phyloP scores from a whole-genome alignment of 23 red algal genomes.

The Gracilaria gracilis region DNA sequence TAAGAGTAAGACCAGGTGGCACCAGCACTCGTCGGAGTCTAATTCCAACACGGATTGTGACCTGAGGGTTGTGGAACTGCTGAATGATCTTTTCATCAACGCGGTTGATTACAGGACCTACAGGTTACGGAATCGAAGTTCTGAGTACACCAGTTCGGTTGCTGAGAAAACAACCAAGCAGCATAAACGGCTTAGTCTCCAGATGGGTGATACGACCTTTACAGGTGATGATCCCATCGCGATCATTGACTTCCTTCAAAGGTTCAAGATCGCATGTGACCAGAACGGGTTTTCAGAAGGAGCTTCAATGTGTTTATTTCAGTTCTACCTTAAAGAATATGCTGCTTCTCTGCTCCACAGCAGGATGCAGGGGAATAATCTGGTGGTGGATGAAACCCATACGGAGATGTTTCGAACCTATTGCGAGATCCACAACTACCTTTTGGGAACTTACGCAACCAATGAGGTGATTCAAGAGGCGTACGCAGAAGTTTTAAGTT shows the following conservation, averaged over 20 bases:
- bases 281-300: not conserved
- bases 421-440: no score
- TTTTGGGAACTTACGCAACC: no score
- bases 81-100: not conserved
- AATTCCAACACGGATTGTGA: not conserved
- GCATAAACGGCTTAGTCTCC: not conserved
- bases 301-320: not conserved
- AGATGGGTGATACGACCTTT: not conserved
- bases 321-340: not conserved
- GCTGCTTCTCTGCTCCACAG: not conserved
- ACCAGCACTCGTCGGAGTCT: not conserved
- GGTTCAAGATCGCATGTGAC: conserved; percentile 25
- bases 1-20: not conserved
- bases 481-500: no score
- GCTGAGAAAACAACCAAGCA: conserved; percentile 9
- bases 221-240: not conserved
- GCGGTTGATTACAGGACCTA: conserved; percentile 7
- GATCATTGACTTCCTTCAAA: conserved; percentile 6
- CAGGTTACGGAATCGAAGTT: not conserved
- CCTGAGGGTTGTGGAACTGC: not conserved
- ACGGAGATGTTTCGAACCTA: no score
- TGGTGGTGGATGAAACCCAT: not conserved
- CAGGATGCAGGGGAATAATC: not conserved
- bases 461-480: no score
- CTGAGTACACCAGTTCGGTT: not conserved